Conservation (phyloP, 306 rosid species). For the Aeschynomene evenia region DNA sequence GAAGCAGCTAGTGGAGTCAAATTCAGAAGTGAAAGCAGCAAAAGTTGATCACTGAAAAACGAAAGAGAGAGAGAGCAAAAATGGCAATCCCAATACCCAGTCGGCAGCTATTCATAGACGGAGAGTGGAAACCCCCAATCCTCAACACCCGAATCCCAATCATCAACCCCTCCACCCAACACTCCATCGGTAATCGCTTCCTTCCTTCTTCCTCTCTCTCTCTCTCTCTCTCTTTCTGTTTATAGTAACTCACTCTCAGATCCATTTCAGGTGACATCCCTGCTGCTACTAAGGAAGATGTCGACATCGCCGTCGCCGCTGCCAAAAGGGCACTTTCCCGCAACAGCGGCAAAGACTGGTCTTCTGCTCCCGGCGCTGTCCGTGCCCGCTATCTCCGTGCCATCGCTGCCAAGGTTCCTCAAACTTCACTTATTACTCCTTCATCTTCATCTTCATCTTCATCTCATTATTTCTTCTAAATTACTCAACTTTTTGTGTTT, state of each 20-base stretch:
- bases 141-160: slow-evolving; percentile 75
- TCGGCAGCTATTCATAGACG: slow-evolving; percentile 75
- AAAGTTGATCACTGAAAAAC: too few species aligned
- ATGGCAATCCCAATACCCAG: slow-evolving; percentile 68
- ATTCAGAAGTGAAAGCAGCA: too few species aligned
- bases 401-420: slow-evolving; percentile 68
- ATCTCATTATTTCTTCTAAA: not conserved
- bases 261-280: slow-evolving; percentile 63
- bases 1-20: too few species aligned
- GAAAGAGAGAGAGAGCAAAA: not conserved
- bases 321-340: slow-evolving; percentile 69
- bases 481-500: too few species aligned
- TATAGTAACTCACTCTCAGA: too few species aligned
- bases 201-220: not conserved
- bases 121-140: slow-evolving; percentile 73
- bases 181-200: slow-evolving; percentile 56
- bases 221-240: not conserved
- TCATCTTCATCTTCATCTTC: not conserved
- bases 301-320: slow-evolving; percentile 77
- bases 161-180: slow-evolving; percentile 77
- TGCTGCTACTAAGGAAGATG: slow-evolving; percentile 92
- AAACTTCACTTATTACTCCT: too few species aligned
- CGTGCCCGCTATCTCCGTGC: slow-evolving; percentile 93
- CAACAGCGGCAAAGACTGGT: slow-evolving; percentile 80
- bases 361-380: slow-evolving; percentile 69